Conservation (phyloP, 495 filamentous ascomycete genomes). For the Trichocladium antarcticum region DNA sequence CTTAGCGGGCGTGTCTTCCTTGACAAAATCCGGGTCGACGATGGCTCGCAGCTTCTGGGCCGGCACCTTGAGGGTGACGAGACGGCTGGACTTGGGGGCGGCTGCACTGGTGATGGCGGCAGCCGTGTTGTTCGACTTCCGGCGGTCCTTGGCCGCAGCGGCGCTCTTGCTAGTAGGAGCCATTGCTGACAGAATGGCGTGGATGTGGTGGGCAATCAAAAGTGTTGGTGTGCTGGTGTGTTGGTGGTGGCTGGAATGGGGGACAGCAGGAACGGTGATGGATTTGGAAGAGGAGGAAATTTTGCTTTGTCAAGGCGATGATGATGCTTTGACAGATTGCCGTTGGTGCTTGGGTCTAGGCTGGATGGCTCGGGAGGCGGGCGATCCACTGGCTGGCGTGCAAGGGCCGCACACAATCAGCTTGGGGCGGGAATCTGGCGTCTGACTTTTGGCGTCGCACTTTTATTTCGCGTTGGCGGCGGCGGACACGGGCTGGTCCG, state of each 20-base stretch:
- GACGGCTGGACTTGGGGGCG: conserved; percentile 17
- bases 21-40: conserved; percentile 31
- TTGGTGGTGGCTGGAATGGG: neutral
- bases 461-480: conserved; percentile 28
- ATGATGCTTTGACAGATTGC: conserved; percentile 4
- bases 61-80: conserved; percentile 32
- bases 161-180: conserved; percentile 32
- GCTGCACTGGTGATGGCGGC: conserved; percentile 8
- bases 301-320: conserved; percentile 16
- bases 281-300: conserved; percentile 9
- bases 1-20: conserved; percentile 34
- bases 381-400: conserved; percentile 22
- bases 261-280: neutral
- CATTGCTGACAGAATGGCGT: conserved; percentile 21
- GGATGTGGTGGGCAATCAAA: conserved; percentile 9
- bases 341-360: conserved; percentile 14
- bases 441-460: conserved; percentile 28
- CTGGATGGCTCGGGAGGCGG: conserved; percentile 17
- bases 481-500: conserved; percentile 10
- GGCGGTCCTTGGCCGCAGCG: conserved; percentile 36
- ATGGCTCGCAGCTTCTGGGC: conserved; percentile 34
- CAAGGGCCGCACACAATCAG: conserved; percentile 19
- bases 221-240: conserved; percentile 6
- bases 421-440: conserved; percentile 18
- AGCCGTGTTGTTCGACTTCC: conserved; percentile 26